A percentile compares a stretch with the other conserved stretches of the same genome.
These are phyloP conservation scores for Sugiyamaella pinicola DNA, from an alignment of 1,139 yeast species.

Conservation along the genomic window DNA sequence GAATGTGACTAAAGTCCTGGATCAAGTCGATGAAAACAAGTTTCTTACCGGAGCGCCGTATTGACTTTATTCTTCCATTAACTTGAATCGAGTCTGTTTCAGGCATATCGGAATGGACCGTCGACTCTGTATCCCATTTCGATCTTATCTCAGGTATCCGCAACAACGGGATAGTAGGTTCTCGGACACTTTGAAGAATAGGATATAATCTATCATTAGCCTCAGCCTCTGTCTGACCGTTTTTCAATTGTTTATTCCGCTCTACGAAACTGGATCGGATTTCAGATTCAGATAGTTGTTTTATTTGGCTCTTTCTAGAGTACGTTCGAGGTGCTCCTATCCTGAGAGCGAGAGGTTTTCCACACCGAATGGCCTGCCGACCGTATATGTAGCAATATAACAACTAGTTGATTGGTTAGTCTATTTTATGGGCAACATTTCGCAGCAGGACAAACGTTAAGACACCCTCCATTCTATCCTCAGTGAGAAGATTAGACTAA, in stretches of 20 bases:
- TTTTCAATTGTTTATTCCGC: constrained; percentile 39
- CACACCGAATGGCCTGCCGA: background rate
- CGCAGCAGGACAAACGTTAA: background rate
- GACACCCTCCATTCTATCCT: constrained; percentile 5
- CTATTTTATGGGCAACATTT: background rate
- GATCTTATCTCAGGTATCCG: constrained; percentile 33
- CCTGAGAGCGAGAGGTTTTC: background rate
- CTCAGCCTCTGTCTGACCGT: constrained; percentile 19
- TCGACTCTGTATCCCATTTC: constrained; percentile 27
- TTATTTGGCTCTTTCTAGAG: constrained; percentile 2
- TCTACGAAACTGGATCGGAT: constrained; percentile 48
- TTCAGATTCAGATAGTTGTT: constrained; percentile 33
- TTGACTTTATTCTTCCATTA: constrained; percentile 60
- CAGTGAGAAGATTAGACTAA: constrained; percentile 31
- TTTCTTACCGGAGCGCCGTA: constrained; percentile 66
- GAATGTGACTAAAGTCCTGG: constrained; percentile 60
- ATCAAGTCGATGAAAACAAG: constrained; percentile 65
- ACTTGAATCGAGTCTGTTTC: constrained; percentile 32
- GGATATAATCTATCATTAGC: constrained; percentile 11
- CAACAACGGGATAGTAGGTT: constrained; percentile 12
- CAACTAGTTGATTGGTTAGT: constrained; percentile 8
- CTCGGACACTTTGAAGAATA: background rate
- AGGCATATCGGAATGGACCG: constrained; percentile 22
- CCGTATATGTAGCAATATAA: background rate
- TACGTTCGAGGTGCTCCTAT: background rate